These are phyloP conservation scores for Eruca vesicaria DNA, from an alignment of 441 rosid species.

Conservation along the genomic window DNA sequence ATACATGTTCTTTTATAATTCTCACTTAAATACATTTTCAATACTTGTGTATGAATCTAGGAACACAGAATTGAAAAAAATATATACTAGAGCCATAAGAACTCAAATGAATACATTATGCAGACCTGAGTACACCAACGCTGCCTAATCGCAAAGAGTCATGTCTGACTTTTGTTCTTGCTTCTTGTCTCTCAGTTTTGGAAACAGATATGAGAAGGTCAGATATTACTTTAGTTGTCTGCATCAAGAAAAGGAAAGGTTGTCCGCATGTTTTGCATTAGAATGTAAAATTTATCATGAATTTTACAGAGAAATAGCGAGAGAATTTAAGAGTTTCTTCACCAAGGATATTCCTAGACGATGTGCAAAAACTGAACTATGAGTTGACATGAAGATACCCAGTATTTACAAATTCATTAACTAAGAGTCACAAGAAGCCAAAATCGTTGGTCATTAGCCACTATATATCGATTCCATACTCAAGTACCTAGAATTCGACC, in stretches of 20 bases:
- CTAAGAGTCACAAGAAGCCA: not conserved
- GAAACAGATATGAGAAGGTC: slow-evolving; percentile 96
- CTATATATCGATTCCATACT: not conserved
- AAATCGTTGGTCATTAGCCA: not conserved
- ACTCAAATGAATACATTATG: slow-evolving; percentile 3
- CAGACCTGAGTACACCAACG: slow-evolving; percentile 93
- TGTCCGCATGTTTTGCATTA: slow-evolving; percentile 13
- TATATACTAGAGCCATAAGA: not conserved
- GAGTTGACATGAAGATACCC: not conserved
- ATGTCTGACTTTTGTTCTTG: slow-evolving; percentile 91
- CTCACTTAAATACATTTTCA: not conserved
- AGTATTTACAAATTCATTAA: not conserved
- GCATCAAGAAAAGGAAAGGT: slow-evolving; percentile 35
- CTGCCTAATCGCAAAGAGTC: slow-evolving; percentile 97
- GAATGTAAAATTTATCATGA: not conserved
- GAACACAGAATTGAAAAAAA: slow-evolving; percentile 4
- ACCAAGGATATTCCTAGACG: not conserved
- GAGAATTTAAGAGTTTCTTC: slow-evolving; percentile 5
- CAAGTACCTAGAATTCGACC: not conserved
- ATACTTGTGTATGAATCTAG: slow-evolving; percentile 11
- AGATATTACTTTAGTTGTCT: slow-evolving; percentile 90
- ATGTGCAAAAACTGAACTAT: slow-evolving; percentile 16
- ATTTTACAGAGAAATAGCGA: not conserved
- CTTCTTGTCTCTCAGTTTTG: slow-evolving; percentile 97
- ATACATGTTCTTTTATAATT: not conserved